A percentile compares a stretch with the other conserved stretches of the same genome.
These are phyloP conservation scores for Zymoseptoria crescenta DNA, from an alignment of 2,329 filamentous ascomycete species.

Conservation along the genomic window DNA sequence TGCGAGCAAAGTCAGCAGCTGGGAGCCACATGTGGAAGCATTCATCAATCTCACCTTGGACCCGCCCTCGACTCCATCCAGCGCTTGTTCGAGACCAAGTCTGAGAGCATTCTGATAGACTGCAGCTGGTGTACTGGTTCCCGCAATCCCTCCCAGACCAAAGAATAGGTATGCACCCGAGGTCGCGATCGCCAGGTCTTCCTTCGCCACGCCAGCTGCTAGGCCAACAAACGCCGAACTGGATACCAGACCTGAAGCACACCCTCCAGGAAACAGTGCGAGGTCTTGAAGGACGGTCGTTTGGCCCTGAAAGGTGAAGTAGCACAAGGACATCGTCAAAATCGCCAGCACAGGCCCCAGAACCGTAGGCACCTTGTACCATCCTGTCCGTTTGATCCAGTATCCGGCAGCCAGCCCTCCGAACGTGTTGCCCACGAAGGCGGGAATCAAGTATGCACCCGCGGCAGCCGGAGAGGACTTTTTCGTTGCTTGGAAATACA, in stretches of 20 bases:
- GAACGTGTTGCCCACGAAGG: slow-evolving; percentile 58
- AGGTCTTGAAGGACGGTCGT: slow-evolving; percentile 42
- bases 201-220: slow-evolving; percentile 38
- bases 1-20: slow-evolving; percentile 12
- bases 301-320: slow-evolving; percentile 51
- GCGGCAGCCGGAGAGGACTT: slow-evolving; percentile 51
- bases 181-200: slow-evolving; percentile 44
- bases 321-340: slow-evolving; percentile 45
- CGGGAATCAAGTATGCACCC: slow-evolving; percentile 56
- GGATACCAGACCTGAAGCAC: slow-evolving; percentile 43
- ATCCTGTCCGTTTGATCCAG: slow-evolving; percentile 51
- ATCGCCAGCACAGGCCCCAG: slow-evolving; percentile 45
- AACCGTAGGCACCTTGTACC: slow-evolving; percentile 50
- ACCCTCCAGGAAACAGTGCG: slow-evolving; percentile 39
- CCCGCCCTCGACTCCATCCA: slow-evolving; percentile 27
- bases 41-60: slow-evolving; percentile 17
- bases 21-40: background rate
- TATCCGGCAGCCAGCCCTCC: slow-evolving; percentile 55
- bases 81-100: slow-evolving; percentile 23
- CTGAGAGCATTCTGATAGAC: slow-evolving; percentile 33
- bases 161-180: slow-evolving; percentile 41
- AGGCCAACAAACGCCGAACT: slow-evolving; percentile 45
- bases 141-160: slow-evolving; percentile 38
- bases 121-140: slow-evolving; percentile 33
- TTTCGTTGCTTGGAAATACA: slow-evolving; percentile 62